These are phyloP conservation scores for Daedaleopsis sinensis DNA, from an alignment of 768 basidiomycete species.

Conservation along the genomic window DNA sequence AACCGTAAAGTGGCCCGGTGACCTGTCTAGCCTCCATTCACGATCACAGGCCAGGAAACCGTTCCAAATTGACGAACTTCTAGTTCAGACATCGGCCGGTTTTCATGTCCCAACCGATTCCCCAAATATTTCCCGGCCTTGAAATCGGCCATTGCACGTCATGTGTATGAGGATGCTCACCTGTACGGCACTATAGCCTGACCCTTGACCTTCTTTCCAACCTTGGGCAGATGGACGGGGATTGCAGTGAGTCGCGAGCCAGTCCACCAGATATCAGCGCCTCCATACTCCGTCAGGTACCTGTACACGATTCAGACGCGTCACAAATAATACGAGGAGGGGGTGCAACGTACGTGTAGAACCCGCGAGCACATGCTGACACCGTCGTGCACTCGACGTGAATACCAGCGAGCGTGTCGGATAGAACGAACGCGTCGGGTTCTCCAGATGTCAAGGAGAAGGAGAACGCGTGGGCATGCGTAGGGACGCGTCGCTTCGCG, in stretches of 20 bases:
- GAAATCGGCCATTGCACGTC: no score
- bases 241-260: constrained; percentile 41
- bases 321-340: no score
- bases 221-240: constrained; percentile 31
- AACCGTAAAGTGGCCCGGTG: no score
- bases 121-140: no score
- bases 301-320: constrained; percentile 16
- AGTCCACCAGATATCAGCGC: constrained; percentile 48
- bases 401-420: constrained; percentile 32
- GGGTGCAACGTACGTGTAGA: constrained; percentile 38
- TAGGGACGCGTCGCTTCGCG: constrained; percentile 39
- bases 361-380: constrained; percentile 41
- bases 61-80: no score
- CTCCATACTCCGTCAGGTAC: constrained; percentile 40
- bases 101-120: no score
- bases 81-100: no score
- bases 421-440: constrained; percentile 38
- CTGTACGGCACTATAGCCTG: constrained; percentile 41
- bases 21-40: no score
- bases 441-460: constrained; percentile 31
- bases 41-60: no score
- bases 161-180: constrained; percentile 12
- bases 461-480: constrained; percentile 35
- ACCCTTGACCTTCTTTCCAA: constrained; percentile 35
- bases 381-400: constrained; percentile 38